A percentile compares a stretch with the other conserved stretches of the same genome.
Evolutionary conservation across 495 filamentous ascomycete genomes (phyloP).

Genomic region (Penicillium bovifimosum): DNA sequence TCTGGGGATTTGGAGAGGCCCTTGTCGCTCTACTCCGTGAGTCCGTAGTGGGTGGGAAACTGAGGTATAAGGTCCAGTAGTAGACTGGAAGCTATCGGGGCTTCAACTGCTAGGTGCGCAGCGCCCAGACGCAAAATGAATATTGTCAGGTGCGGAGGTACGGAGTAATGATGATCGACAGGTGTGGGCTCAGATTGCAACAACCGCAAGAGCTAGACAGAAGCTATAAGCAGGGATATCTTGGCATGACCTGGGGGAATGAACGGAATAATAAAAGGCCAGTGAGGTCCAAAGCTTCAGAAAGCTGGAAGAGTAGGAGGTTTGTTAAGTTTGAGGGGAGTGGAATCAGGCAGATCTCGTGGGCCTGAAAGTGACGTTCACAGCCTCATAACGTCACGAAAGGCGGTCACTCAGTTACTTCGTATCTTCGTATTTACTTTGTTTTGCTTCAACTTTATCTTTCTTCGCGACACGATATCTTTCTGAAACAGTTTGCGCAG

Average conservation of each 20-base stretch:
- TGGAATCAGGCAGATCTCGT: constrained; percentile 3
- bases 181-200: background rate
- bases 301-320: background rate
- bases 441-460: background rate
- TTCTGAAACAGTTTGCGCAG: too few relatives aligned
- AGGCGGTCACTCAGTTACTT: background rate
- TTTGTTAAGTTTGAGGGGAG: background rate
- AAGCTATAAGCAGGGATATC: background rate
- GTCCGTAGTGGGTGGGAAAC: background rate
- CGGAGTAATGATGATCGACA: background rate
- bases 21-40: background rate
- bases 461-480: background rate
- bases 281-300: background rate
- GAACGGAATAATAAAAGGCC: background rate
- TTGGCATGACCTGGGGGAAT: background rate
- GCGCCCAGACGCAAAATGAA: background rate
- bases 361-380: background rate
- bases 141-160: background rate
- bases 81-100: background rate
- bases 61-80: background rate
- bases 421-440: too few relatives aligned
- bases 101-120: background rate
- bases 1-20: background rate
- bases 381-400: constrained; percentile 1
- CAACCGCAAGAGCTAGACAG: background rate